Evolutionary conservation across 352 stramenopile genomes (phyloP), one percentile per base, ranked within the genome.

Genomic region (Paralagenidium karlingii): DNA sequence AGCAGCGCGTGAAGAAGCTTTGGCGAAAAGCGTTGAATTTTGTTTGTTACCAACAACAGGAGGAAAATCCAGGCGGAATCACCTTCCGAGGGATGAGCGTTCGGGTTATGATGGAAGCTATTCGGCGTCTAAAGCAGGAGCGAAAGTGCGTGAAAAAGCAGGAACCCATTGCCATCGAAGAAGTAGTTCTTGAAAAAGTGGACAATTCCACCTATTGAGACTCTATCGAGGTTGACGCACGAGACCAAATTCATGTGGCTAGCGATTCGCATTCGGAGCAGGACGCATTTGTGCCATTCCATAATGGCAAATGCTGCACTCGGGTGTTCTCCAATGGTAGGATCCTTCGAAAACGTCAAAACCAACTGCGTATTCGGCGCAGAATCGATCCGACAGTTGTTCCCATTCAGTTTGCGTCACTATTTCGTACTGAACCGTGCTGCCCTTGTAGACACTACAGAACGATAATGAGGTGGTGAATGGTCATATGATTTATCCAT

Each of bases 401-500:
- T 92, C 76, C 75, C 75, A 92, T 40, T 92, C 79, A 34, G 41
- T 54, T 22, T 62, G 60, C 7, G 79, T 88, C 37, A 92, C 76
- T 38, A 92, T 89, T 49, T 92, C 79, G 48, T 92, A 92, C 51
- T 87, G 70, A 18, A 60, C 76, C 7, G 74, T 63, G 15, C 58
- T 47, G 21, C 53, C 67, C 1, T 68, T 57, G 1, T 62, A 60
- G 2, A 81, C 46, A 31, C 76, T 85, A 27, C n/a, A 1, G 18
- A 21, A 27, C 20, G 10, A 47, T 34, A 16, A 37, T 20, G n/a
- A 45, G 24, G 10, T 11, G 27, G 31, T 21, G 41, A 22, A 45
- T 26, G 25, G 29, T 9, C 16, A 31, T 10, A 18, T 34, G 24
- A 40, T 27, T 11, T 43, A n/a, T n/a, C n/a, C n/a, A 43, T 11